Base-by-base conservation (phyloP, 2,329 filamentous ascomycete genomes). In the Phoma sp. region DNA sequence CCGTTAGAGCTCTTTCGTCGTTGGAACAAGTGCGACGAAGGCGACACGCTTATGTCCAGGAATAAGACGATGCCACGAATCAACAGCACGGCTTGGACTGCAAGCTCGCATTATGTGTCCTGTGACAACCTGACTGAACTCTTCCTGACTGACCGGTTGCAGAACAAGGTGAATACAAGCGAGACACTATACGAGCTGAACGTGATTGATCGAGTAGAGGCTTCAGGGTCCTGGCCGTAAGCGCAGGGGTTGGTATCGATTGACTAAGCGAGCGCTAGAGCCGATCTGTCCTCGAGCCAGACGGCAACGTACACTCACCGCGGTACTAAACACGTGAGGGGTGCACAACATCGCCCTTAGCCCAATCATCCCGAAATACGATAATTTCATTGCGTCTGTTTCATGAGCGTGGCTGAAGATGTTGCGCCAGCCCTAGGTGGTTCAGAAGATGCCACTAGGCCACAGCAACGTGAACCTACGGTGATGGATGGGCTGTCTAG, bases 401-500 rank as follows among this genome's bases (percentile, higher is more conserved):
- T 71, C 54, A 73, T 73, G 71, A 72, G 57, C 65, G 64, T 62
- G 62, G 62, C 64, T 67, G 69, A 70, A 70, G 65, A 74, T 73
- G 72, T 64, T 68, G 69, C 66, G 62, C 69, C 68, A 71, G 63
- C 58, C 62, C 62, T 68, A 68, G 70, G 67, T 69, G 70, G 61
- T 58, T 59, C 63, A 71, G 69, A 73, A 47, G 62, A 72, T 74
- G 70, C 59, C 64, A 55, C 61, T 53, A 65, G 57, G 61, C 68
- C 65, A 57, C 67, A 63, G 44, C 65, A 60, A 50, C 55, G 60
- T 39, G 67, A 68, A 53, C 45, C 61, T 60, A 57, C 65, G 64
- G 71, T 69, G 63, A 77, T 77, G 75, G 75, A 76, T 59, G 69
- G 68, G 51, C 67, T 73, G 41, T 75, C 75, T 33, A 80, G 77